Evolutionary conservation across 805 yeast genomes (phyloP).

Genomic region (Hanseniaspora clermontiae): DNA sequence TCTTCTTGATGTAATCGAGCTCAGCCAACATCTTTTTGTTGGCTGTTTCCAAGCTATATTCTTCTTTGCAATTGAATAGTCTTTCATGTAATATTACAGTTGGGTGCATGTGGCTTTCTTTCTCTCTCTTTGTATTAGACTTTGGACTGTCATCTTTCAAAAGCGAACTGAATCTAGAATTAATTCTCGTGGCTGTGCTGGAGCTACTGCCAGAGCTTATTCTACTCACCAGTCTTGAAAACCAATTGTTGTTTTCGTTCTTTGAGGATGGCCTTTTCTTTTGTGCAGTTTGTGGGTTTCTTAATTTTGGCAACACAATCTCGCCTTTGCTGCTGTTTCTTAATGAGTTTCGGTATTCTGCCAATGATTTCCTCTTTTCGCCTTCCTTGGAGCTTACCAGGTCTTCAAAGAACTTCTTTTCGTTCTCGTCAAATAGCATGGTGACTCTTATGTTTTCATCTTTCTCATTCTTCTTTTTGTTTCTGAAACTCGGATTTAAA

Average conservation of each 20-base stretch:
- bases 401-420: constrained; percentile 15
- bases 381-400: constrained; percentile 10
- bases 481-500: constrained; percentile 1
- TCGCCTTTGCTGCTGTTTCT: neutral
- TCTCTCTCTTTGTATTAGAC: neutral
- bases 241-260: neutral
- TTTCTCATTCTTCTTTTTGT: neutral
- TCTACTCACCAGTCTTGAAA: constrained; percentile 6
- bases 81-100: constrained; percentile 3
- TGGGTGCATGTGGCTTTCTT: neutral
- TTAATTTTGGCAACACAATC: neutral
- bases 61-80: neutral
- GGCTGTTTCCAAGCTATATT: neutral
- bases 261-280: neutral
- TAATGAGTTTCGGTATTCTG: neutral
- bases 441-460: constrained; percentile 20
- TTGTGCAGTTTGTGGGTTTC: neutral
- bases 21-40: neutral
- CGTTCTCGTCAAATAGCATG: constrained; percentile 24
- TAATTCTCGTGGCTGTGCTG: neutral
- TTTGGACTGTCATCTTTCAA: neutral
- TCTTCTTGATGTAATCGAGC: neutral
- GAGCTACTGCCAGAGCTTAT: neutral
- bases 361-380: neutral
- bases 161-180: neutral